Evolutionary conservation across 2,329 filamentous ascomycete species (phyloP), one percentile per base, ranked within the genome.

Genomic region (Atkinsonella texensis): DNA sequence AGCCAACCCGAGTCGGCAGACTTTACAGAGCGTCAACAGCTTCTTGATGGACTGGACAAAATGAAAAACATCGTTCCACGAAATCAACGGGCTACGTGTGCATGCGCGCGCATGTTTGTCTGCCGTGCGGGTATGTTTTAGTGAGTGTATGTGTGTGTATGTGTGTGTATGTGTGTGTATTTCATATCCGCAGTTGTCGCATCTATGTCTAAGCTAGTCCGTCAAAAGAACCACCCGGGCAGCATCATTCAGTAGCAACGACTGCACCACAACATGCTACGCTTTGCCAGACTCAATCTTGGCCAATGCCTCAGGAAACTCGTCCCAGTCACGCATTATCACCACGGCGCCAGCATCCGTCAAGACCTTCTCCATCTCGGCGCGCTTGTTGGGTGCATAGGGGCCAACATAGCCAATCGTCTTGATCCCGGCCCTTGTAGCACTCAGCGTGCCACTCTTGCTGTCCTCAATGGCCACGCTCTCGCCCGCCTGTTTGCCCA

Each of bases 1-100:
- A 58, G 85, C 84, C 2, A 95, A 94, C 63, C 90, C 91, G 0
- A 90, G 84, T 55, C 76, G 93, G 38, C 77, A 87, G 20, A 96
- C 90, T 0, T 70, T 97, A 39, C 90, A 96, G 67, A 91, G 88
- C 58, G 85, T 97, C 5, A 96, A 97, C 67, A 87, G 87, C 51
- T 95, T 88, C 61, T 69, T 97, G 49, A 91, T 97, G 81, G 76
- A 76, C 52, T 73, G 69, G 66, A 62, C 63, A 45, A 67, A 58
- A 52, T 66, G 53, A 64, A 32, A 17, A 40, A 15, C 35, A 42
- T 38, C 1, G 5, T 38, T 12, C 15, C 35, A 28, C 28, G 5
- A 28, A 28, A 28, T 28, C 28, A 28, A 6, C 7, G 28, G 28
- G 28, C 28, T 28, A 8, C 28, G 28, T 28, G 28, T 28, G 28